Evolutionary conservation across 768 basidiomycete genomes (phyloP), one percentile per base, ranked within the genome.

Genomic region (Russula ochroleuca): DNA sequence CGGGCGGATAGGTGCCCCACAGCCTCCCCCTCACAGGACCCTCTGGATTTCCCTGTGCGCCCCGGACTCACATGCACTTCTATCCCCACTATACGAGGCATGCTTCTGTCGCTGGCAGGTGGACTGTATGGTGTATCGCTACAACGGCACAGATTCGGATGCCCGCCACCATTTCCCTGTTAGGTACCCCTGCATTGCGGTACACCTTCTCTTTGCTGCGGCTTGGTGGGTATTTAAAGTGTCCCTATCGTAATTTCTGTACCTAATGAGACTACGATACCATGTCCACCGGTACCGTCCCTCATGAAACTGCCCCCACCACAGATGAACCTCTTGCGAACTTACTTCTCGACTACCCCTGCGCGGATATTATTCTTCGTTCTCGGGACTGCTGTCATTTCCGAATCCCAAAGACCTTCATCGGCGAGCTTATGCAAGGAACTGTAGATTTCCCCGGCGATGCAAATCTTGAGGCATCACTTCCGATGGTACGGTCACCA

Each of bases 271-370:
- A 43, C 19, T 19, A 9, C 6, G 17, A 43, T 43, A 43, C n/a
- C 19, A 43, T 43, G 43, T 43, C 28, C 2, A 28, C 43, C n/a
- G n/a, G n/a, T n/a, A 3, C 43, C 8, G 8, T 43, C 43, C 19
- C 19, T n/a, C 43, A 19, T 43, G 43, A 43, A n/a, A 2, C 43
- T 3, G 43, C 19, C 43, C 10, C 43, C n/a, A 43, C 19, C 43
- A n/a, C n/a, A n/a, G n/a, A 43, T 3, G 43, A 43, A 4, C 19
- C 43, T 10, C 43, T 43, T 43, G 9, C n/a, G 9, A 43, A 43
- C 19, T n/a, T 43, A n/a, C 43, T 43, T 8, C n/a, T 43, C n/a
- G 28, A 62, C 5, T 31, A 77, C 43, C n/a, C 43, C 9, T 19
- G 43, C n/a, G 43, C 19, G 19, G 43, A 43, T n/a, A n/a, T 43